Conservation (phyloP, 192 early-diverging fungal genomes). For the Piromyces sp. region DNA sequence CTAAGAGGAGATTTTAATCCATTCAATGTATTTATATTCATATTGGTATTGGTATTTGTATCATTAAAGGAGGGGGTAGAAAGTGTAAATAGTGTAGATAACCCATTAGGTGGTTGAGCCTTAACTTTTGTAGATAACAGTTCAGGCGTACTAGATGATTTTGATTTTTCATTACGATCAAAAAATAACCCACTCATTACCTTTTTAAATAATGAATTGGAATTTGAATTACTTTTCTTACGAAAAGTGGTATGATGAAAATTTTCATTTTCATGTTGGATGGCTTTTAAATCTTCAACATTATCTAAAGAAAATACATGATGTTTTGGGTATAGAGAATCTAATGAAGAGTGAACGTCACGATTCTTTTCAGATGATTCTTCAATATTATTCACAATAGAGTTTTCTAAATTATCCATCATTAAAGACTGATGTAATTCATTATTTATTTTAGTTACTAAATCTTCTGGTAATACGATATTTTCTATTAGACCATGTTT, state of each 20-base stretch:
- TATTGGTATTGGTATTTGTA: too few species aligned
- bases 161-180: not conserved
- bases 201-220: not conserved
- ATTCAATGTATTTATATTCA: too few species aligned
- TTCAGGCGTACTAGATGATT: too few species aligned
- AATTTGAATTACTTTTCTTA: too few species aligned
- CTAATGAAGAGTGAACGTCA: not conserved
- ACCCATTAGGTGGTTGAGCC: too few species aligned
- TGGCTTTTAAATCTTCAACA: too few species aligned
- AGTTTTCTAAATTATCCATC: not conserved
- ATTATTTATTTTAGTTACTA: not conserved
- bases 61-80: not conserved
- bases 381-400: not conserved
- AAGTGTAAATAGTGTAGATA: not conserved
- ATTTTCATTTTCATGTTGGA: too few species aligned
- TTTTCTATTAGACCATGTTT: not conserved
- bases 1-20: not conserved
- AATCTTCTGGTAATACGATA: not conserved
- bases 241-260: too few species aligned
- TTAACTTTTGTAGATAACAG: too few species aligned
- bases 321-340: not conserved
- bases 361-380: not conserved
- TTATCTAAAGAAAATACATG: not conserved
- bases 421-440: not conserved
- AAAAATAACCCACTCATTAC: not conserved